Conservation (phyloP, 192 early-diverging fungal species). For the Coemansia asiatica region DNA sequence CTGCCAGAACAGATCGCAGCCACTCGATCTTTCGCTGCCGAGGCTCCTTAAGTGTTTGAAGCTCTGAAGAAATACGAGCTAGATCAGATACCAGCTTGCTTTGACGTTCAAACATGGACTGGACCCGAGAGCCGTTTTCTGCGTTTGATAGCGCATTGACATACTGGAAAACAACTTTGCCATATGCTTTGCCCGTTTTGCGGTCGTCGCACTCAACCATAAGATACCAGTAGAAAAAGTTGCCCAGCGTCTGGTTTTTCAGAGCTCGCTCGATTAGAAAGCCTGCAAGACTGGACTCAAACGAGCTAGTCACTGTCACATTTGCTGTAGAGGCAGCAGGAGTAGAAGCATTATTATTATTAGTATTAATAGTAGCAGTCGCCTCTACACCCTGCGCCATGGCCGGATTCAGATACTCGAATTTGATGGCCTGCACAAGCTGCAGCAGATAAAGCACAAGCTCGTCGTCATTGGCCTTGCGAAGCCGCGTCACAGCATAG, state of each 20-base stretch:
- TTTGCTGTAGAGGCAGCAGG: not conserved
- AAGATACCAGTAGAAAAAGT: constrained; percentile 95
- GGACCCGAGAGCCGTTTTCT: constrained; percentile 60
- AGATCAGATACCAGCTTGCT: constrained; percentile 79
- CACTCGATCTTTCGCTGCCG: constrained; percentile 89
- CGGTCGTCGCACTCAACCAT: constrained; percentile 96
- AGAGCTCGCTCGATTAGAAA: constrained; percentile 90
- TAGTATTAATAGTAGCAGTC: not conserved
- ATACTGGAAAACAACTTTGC: constrained; percentile 81
- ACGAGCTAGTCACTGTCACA: not conserved
- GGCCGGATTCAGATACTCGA: constrained; percentile 70
- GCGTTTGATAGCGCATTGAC: constrained; percentile 63
- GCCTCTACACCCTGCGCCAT: constrained; percentile 34
- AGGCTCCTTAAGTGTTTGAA: constrained; percentile 77
- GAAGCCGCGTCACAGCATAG: constrained; percentile 86
- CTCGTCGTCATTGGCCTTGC: constrained; percentile 94
- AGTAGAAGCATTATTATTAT: not conserved
- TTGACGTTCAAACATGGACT: constrained; percentile 79
- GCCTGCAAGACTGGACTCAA: constrained; percentile 70
- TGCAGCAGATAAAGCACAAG: constrained; percentile 91
- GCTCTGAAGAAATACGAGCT: constrained; percentile 69
- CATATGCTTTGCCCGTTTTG: constrained; percentile 80
- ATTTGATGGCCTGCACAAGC: constrained; percentile 96
- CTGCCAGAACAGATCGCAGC: constrained; percentile 71
- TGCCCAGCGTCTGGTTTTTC: constrained; percentile 82